phyloP scores from a whole-genome alignment of 108 stramenopile genomes.

The Tribonema minus region DNA sequence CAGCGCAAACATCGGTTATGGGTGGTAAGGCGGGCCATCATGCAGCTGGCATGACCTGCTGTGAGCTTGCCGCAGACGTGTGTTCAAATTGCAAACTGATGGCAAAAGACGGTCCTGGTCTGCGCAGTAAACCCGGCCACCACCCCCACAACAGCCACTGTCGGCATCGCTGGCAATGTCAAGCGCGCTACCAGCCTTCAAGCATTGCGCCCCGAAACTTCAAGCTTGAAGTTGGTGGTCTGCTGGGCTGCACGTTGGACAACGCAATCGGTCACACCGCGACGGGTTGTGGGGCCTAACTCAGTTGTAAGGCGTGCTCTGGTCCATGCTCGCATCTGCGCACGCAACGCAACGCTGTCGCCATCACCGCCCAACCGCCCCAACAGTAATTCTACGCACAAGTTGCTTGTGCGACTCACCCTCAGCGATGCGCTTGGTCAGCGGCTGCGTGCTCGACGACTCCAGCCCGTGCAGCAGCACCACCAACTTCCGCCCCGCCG shows the following conservation, averaged over 20 bases:
- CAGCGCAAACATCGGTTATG: neutral
- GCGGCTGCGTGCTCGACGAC: conserved; percentile 22
- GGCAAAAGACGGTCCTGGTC: no score
- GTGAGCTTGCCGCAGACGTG: no score
- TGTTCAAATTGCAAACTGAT: no score
- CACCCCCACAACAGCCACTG: neutral
- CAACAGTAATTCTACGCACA: neutral
- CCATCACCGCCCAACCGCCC: neutral
- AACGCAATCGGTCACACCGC: neutral
- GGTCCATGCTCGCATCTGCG: no score
- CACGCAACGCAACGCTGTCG: neutral
- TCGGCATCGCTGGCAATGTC: no score
- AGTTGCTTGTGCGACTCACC: neutral
- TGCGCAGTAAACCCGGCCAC: no score
- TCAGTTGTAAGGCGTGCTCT: no score
- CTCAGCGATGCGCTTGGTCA: conserved; percentile 32
- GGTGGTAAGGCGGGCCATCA: no score
- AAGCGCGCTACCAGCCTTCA: no score
- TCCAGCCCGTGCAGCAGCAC: conserved; percentile 44
- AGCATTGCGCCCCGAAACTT: no score
- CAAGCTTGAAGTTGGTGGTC: no score
- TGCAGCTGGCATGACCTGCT: no score
- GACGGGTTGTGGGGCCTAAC: neutral
- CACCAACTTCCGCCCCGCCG: conserved; percentile 1
- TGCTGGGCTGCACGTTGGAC: neutral